Conservation (phyloP, 1,284 basidiomycete genomes). For the Leccinum solheimii region DNA sequence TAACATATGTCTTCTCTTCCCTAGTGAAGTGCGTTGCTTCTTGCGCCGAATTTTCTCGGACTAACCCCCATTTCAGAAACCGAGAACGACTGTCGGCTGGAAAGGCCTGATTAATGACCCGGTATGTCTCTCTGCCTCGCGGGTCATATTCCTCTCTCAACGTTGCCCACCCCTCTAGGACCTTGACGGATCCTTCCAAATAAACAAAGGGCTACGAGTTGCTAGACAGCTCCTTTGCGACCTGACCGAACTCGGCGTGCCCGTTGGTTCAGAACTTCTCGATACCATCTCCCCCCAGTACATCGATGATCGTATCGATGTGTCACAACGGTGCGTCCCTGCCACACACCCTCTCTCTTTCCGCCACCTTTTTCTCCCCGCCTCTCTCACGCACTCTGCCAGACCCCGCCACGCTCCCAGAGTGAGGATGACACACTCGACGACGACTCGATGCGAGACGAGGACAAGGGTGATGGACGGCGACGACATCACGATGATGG, state of each 20-base stretch:
- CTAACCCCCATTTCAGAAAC: slow-evolving; percentile 54
- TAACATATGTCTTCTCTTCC: neutral
- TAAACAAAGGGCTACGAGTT: slow-evolving; percentile 92
- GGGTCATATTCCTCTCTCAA: neutral
- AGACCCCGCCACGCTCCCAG: too few relatives aligned
- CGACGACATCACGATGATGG: too few relatives aligned
- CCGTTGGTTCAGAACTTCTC: slow-evolving; percentile 93
- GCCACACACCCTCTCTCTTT: too few relatives aligned
- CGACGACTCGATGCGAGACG: too few relatives aligned
- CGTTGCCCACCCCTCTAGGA: slow-evolving; percentile 39
- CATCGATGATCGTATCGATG: slow-evolving; percentile 59
- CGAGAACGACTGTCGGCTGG: slow-evolving; percentile 86
- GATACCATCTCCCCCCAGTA: slow-evolving; percentile 92
- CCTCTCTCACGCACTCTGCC: too few relatives aligned
- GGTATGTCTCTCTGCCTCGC: slow-evolving; percentile 12
- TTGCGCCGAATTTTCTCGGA: neutral
- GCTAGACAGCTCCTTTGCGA: slow-evolving; percentile 90
- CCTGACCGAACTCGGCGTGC: slow-evolving; percentile 85
- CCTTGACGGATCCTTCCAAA: slow-evolving; percentile 90
- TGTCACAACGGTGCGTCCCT: too few relatives aligned
- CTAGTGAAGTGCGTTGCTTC: slow-evolving; percentile 48
- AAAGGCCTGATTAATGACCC: slow-evolving; percentile 91
- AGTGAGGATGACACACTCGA: too few relatives aligned
- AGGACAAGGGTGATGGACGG: neutral
- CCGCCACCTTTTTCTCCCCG: too few relatives aligned